Evolutionary conservation across 805 yeast species (phyloP).

Genomic region (Lipomyces starkeyi): DNA sequence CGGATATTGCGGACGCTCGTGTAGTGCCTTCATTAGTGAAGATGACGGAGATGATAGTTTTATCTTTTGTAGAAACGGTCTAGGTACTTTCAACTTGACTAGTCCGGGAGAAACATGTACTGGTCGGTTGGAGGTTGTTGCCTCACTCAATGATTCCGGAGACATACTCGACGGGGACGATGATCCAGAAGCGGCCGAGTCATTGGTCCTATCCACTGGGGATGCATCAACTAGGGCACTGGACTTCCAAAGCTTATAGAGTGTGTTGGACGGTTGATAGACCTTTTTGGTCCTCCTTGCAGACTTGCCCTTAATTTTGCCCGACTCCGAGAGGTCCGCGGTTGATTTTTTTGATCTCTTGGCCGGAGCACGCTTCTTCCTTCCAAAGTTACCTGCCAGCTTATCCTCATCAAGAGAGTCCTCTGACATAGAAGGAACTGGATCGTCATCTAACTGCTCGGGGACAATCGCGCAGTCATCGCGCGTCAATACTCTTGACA

Average conservation of each 20-base stretch:
- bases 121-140: not conserved
- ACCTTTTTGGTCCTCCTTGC: not conserved
- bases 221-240: not conserved
- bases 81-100: conserved; percentile 10
- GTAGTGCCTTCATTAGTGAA: not conserved
- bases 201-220: not conserved
- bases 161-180: not conserved
- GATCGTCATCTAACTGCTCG: conserved; percentile 1
- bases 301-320: not conserved
- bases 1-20: not conserved
- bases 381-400: not conserved
- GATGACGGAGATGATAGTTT: not conserved
- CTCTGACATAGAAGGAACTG: conserved; percentile 2
- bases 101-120: not conserved
- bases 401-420: not conserved
- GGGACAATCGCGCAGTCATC: not conserved
- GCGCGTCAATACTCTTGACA: not conserved
- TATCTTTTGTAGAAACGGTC: not conserved
- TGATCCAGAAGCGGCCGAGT: not conserved
- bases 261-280: conserved; percentile 3
- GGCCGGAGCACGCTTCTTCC: not conserved
- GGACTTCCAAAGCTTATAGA: conserved; percentile 14
- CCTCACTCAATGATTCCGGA: not conserved
- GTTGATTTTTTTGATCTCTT: not conserved
- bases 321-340: not conserved